Base-by-base conservation (phyloP, 352 stramenopile genomes). In the Phytophthora colocasiae region DNA sequence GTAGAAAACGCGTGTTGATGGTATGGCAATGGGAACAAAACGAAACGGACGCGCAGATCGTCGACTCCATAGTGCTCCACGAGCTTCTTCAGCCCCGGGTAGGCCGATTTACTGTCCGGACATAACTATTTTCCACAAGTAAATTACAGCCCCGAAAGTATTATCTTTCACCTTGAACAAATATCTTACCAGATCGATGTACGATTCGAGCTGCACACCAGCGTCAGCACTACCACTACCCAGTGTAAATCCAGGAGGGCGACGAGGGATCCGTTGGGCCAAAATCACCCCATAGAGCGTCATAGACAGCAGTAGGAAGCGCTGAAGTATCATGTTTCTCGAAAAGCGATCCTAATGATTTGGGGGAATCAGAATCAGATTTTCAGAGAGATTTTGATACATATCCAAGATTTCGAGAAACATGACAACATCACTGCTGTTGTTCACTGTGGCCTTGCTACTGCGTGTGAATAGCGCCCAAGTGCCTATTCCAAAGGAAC, bases 131-230 rank as follows among this genome's bases (percentile, higher is more conserved):
- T 10, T 10, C 5, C 38, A 56, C 31, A 39, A 11, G 63, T 39
- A 59, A 26, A 58, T 55, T 36, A 36, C 31, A 10, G 2, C 3
- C 1, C 29, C 29, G 29, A 34, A 34, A 34, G 27, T 9, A 34
- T 34, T 39, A 7, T 39, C 6, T 17, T 47, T 8, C 31, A 9
- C 1, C 6, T 45, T 24, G 24, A 3, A 24, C n/a, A 29, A 47
- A 54, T 56, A 44, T 59, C 41, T 50, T 70, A 90, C 84, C 78
- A 93, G 60, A 53, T 95, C 85, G n/a, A 95, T 75, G 59, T 90
- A 95, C 22, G 83, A 87, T 73, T 95, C 87, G 39, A 95, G 80
- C 65, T 95, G 87, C 31, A 95, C 80, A 31, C 79, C 74, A 2
- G 87, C 87, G 14, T 80, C 61, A 5, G 83, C 77, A 11, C 39